Conservation (phyloP, 2,329 filamentous ascomycete species). For the Aspergillus piperis region DNA sequence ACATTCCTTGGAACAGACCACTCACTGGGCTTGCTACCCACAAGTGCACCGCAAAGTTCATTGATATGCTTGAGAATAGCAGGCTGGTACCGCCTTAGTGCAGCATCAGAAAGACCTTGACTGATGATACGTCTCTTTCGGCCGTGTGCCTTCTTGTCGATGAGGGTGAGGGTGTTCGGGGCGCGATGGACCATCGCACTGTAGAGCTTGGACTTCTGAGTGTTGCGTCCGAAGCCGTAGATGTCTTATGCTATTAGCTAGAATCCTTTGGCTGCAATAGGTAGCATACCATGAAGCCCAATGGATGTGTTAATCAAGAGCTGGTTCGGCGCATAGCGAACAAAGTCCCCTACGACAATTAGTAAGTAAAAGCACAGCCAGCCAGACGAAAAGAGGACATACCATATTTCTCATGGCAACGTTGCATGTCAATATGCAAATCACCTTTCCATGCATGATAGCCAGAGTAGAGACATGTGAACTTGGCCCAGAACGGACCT, state of each 20-base stretch:
- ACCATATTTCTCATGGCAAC: constrained; percentile 36
- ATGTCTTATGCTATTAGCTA: constrained; percentile 33
- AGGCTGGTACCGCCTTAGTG: constrained; percentile 26
- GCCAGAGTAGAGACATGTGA: constrained; percentile 53
- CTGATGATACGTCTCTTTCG: constrained; percentile 21
- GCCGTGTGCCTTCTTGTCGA: constrained; percentile 23
- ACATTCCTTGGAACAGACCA: constrained; percentile 50
- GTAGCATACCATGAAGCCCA: constrained; percentile 21
- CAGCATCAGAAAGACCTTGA: constrained; percentile 20
- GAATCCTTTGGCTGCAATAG: no score
- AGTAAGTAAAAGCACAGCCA: background rate
- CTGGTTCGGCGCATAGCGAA: constrained; percentile 29
- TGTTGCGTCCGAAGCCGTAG: constrained; percentile 51
- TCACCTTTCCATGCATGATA: constrained; percentile 29
- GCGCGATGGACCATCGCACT: constrained; percentile 45
- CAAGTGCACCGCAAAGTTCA: constrained; percentile 14
- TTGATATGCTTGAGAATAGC: constrained; percentile 16
- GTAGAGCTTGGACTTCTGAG: constrained; percentile 54
- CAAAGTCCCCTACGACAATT: constrained; percentile 19
- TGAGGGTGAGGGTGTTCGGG: constrained; percentile 24
- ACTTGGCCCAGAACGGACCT: constrained; percentile 47
- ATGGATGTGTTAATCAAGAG: constrained; percentile 22
- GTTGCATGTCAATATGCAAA: constrained; percentile 30
- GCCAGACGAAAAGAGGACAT: background rate
- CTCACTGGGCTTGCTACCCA: constrained; percentile 21